Base-by-base conservation (phyloP, 2,329 filamentous ascomycete genomes). In the Sordariomycetes sp. region DNA sequence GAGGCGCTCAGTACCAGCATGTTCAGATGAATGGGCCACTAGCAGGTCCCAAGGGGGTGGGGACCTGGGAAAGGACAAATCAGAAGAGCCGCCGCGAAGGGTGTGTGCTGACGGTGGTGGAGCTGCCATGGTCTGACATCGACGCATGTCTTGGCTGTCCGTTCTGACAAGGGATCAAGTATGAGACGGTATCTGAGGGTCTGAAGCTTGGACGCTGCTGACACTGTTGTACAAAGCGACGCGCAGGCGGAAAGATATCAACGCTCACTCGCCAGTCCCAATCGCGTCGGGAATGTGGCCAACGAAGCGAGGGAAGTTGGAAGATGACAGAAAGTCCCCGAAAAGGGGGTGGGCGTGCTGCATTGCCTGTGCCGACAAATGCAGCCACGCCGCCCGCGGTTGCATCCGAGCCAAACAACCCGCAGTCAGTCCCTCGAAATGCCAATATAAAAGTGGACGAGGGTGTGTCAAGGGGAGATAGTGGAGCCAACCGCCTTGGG, bases 371-470 rank as follows among this genome's bases (percentile, higher is more conserved):
- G 46, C 34, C n/a, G 22, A 35, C 55, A 52, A n/a, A 57, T 57
- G 55, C 55, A 57, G 55, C 55, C 55, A 53, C 43, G 3, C 55
- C 55, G 25, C 35, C 25, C 37, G 48, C 46, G 16, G 55, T 57
- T 57, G 55, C 55, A 57, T 53, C 55, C 46, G 55, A 57, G 40
- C 55, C 18, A n/a, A n/a, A n/a, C 40, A 46, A n/a, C 40, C 40
- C 40, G 40, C 40, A 46, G 40, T n/a, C 40, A n/a, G 40, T 18
- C 5, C 40, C 6, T 46, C 40, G 40, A 46, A 46, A 46, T 46
- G 7, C 16, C 40, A n/a, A 46, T 16, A 18, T n/a, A 14, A 16
- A 7, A 7, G 40, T 46, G 40, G 3, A 16, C 12, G 37, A 43
- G 16, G 40, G 40, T n/a, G 8, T 8, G 8, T 32, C 28, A 8